Percentiles rank a stretch among this genome's conserved stretches.
These are phyloP conservation scores for Penicillium angulare DNA, from an alignment of 495 filamentous ascomycete genomes.

Conservation along the genomic window DNA sequence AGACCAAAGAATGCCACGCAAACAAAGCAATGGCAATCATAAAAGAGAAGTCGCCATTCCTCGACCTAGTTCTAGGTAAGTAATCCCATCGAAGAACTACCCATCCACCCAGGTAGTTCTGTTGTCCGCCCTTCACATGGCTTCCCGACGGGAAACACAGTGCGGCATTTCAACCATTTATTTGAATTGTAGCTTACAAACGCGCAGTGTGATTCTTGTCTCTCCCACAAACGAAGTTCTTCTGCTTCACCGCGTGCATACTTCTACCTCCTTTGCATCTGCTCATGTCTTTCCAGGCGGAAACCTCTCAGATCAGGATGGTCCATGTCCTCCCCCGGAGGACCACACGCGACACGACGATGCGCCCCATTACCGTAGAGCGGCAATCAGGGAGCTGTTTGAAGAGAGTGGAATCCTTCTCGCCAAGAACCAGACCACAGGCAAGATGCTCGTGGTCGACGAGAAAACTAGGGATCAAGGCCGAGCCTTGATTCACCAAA, in stretches of 20 bases:
- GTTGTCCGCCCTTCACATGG: neutral
- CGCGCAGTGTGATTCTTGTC: slow-evolving; percentile 73
- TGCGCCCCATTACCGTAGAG: slow-evolving; percentile 65
- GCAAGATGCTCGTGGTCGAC: slow-evolving; percentile 54
- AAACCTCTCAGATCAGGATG: slow-evolving; percentile 71
- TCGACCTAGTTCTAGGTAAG: slow-evolving; percentile 36
- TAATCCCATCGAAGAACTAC: too few relatives aligned
- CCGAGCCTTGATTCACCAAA: slow-evolving; percentile 63
- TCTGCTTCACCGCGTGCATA: slow-evolving; percentile 79
- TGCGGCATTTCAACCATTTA: neutral
- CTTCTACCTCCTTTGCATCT: slow-evolving; percentile 79
- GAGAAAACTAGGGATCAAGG: slow-evolving; percentile 62
- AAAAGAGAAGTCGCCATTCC: slow-evolving; percentile 29
- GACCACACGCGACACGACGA: slow-evolving; percentile 61
- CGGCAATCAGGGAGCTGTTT: slow-evolving; percentile 87
- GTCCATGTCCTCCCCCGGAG: slow-evolving; percentile 46
- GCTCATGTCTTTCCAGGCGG: slow-evolving; percentile 98
- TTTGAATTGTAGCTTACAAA: slow-evolving; percentile 5
- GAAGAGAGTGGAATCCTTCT: slow-evolving; percentile 92
- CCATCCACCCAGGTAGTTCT: too few relatives aligned
- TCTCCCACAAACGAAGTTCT: slow-evolving; percentile 85
- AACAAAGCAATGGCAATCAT: slow-evolving; percentile 13
- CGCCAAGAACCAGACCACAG: slow-evolving; percentile 50
- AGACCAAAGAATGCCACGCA: slow-evolving; percentile 18
- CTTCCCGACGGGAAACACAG: neutral